Percentiles rank a stretch among this genome's conserved stretches.
phyloP scores from a whole-genome alignment of 331 rosid species.

The Acacia pycnantha region DNA sequence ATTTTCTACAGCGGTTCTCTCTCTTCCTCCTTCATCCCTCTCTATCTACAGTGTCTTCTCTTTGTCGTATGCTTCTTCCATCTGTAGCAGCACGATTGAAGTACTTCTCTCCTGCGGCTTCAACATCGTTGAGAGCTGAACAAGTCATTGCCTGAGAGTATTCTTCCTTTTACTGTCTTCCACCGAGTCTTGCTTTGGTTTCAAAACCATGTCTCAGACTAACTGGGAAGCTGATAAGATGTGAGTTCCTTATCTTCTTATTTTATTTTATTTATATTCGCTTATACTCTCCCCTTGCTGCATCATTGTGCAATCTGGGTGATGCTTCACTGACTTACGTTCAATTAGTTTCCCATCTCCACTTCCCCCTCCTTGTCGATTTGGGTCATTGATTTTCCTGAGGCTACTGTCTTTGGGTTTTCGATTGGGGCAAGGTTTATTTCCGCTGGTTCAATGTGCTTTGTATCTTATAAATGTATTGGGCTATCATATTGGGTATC shows the following conservation, averaged over 20 bases:
- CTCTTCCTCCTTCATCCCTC: neutral
- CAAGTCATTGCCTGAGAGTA: slow-evolving; percentile 24
- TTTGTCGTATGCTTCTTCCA: slow-evolving; percentile 6
- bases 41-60: slow-evolving; percentile 34
- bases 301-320: slow-evolving; percentile 38
- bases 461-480: slow-evolving; percentile 14
- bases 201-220: slow-evolving; percentile 83
- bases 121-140: slow-evolving; percentile 33
- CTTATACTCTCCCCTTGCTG: neutral
- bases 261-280: neutral
- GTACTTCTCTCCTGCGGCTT: slow-evolving; percentile 38
- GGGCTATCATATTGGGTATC: slow-evolving; percentile 16
- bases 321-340: slow-evolving; percentile 24
- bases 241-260: slow-evolving; percentile 35
- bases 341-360: neutral
- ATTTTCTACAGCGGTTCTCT: slow-evolving; percentile 26
- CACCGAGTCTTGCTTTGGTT: slow-evolving; percentile 7
- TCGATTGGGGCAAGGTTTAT: slow-evolving; percentile 36
- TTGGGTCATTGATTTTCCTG: slow-evolving; percentile 37
- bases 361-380: slow-evolving; percentile 32
- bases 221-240: slow-evolving; percentile 99
- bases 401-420: slow-evolving; percentile 18
- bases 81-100: slow-evolving; percentile 19
- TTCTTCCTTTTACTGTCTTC: slow-evolving; percentile 29
- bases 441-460: neutral